phyloP scores from a whole-genome alignment of 495 filamentous ascomycete genomes.

The Penicillium bialowiezense region DNA sequence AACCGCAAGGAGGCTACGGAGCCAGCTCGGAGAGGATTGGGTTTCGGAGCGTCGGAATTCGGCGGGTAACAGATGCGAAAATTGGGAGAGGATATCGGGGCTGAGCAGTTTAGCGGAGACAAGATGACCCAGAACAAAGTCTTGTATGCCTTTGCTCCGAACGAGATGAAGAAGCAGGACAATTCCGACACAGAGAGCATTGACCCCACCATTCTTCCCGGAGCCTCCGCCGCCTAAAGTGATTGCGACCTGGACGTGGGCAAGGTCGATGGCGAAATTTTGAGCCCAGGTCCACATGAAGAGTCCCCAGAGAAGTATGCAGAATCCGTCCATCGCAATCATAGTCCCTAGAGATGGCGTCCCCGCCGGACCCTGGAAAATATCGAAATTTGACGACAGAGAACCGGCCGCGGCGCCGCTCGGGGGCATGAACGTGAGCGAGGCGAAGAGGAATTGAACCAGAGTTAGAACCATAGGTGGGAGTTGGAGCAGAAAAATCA shows the following conservation, averaged over 20 bases:
- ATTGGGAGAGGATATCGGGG: constrained; percentile 44
- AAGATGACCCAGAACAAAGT: constrained; percentile 46
- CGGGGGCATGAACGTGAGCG: constrained; percentile 88
- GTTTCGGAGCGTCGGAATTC: constrained; percentile 42
- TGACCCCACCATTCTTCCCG: constrained; percentile 69
- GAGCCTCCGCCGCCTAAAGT: constrained; percentile 84
- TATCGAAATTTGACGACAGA: constrained; percentile 64
- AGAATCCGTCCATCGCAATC: constrained; percentile 74
- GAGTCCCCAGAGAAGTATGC: constrained; percentile 76
- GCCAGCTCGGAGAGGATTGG: constrained; percentile 55
- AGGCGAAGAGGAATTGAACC: constrained; percentile 90
- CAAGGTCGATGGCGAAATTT: constrained; percentile 86
- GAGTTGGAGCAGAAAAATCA: constrained; percentile 96
- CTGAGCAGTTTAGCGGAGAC: constrained; percentile 45
- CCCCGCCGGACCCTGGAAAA: constrained; percentile 68
- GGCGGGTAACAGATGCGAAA: constrained; percentile 40
- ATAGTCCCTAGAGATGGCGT: constrained; percentile 77
- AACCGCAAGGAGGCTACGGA: constrained; percentile 66
- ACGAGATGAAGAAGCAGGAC: constrained; percentile 67
- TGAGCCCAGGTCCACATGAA: constrained; percentile 87
- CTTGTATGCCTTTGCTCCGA: constrained; percentile 57
- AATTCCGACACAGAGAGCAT: constrained; percentile 73
- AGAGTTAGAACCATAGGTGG: constrained; percentile 85
- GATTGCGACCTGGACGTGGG: constrained; percentile 92
- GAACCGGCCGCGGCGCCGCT: constrained; percentile 49